phyloP scores from a whole-genome alignment of 345 rosid genomes.

The Cardamine occulta region DNA sequence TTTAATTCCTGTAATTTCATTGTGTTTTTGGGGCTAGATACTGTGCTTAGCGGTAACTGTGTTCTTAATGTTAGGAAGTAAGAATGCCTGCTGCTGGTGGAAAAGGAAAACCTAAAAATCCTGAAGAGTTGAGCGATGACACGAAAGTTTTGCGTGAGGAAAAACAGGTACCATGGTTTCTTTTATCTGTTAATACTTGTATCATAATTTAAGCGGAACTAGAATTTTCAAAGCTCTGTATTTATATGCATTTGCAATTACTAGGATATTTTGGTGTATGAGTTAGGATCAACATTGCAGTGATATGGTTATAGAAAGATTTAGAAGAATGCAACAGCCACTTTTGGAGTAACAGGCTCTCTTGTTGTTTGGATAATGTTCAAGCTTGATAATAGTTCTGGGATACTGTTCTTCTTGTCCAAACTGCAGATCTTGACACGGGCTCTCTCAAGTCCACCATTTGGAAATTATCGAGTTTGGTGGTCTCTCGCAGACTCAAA shows the following conservation, averaged over 20 bases:
- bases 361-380: background rate
- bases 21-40: background rate
- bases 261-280: background rate
- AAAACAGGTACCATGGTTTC: conserved; percentile 61
- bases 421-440: conserved; percentile 67
- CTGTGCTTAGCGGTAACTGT: conserved; percentile 13
- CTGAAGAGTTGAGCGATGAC: conserved; percentile 81
- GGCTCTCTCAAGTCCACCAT: conserved; percentile 81
- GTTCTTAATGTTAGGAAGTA: conserved; percentile 69
- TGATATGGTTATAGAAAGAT: background rate
- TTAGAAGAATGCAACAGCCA: background rate
- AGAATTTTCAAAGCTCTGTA: background rate
- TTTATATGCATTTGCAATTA: conserved; percentile 8
- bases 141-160: conserved; percentile 86
- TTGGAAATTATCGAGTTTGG: conserved; percentile 77
- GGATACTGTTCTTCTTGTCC: background rate
- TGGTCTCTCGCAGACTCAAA: conserved; percentile 98
- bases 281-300: background rate
- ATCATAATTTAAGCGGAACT: background rate
- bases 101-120: conserved; percentile 73
- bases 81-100: conserved; percentile 98
- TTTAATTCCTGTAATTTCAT: background rate
- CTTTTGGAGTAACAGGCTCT: conserved; percentile 4
- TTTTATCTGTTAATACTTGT: background rate
- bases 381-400: background rate